These are phyloP conservation scores for Hyaloperonospora brassicae DNA, from an alignment of 352 stramenopile genomes.

Conservation along the genomic window DNA sequence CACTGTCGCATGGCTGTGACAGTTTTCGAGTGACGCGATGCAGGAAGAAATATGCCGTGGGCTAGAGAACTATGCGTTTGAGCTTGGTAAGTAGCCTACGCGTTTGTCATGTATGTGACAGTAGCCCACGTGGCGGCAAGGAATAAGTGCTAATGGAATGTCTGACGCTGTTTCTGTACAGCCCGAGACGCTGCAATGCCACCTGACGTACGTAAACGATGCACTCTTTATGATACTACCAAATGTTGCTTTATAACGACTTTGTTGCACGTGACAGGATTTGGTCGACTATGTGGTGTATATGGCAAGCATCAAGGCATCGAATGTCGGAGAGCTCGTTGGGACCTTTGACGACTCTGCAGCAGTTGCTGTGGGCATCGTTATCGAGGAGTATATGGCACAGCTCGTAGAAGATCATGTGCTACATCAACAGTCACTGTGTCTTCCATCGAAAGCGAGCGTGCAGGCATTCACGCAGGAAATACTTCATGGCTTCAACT, in stretches of 20 bases:
- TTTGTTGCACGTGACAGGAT: slow-evolving; percentile 29
- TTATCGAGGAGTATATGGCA: slow-evolving; percentile 68
- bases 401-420: slow-evolving; percentile 44
- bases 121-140: neutral
- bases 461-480: slow-evolving; percentile 36
- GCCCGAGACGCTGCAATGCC: slow-evolving; percentile 38
- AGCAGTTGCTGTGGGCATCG: slow-evolving; percentile 55
- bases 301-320: slow-evolving; percentile 52
- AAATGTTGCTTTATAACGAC: neutral
- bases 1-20: neutral
- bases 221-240: neutral
- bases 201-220: slow-evolving; percentile 37
- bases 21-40: slow-evolving; percentile 20
- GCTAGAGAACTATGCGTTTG: slow-evolving; percentile 39
- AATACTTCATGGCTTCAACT: slow-evolving; percentile 58
- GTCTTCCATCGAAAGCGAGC: slow-evolving; percentile 20
- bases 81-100: slow-evolving; percentile 26
- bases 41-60: slow-evolving; percentile 28
- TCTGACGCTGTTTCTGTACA: slow-evolving; percentile 13
- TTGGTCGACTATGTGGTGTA: slow-evolving; percentile 71
- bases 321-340: slow-evolving; percentile 56
- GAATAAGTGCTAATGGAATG: slow-evolving; percentile 2
- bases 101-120: neutral
- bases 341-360: slow-evolving; percentile 73
- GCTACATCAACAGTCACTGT: slow-evolving; percentile 16